Base-by-base conservation (phyloP, 352 stramenopile species). In the Globisporangium irregulare region DNA sequence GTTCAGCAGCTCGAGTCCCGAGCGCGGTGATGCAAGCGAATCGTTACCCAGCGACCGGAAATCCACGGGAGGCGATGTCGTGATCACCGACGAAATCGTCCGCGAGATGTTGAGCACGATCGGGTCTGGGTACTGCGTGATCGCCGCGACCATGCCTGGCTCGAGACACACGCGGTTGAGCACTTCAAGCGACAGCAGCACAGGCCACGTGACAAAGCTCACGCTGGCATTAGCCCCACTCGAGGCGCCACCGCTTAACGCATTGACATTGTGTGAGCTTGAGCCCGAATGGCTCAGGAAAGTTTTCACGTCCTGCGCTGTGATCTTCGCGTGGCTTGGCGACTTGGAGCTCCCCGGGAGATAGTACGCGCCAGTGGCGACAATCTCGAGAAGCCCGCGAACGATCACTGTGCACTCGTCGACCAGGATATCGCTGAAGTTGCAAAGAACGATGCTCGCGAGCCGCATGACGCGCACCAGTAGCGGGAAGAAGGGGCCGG, bases 131-230 rank as follows among this genome's bases (percentile, higher is more conserved):
- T 89, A 92, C 32, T 73, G 81, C 12, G 87, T 74, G 63, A 96
- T 87, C 6, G 88, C 88, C 20, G 75, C 80, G 27, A 94, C 72
- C 78, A 92, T 92, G 5, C 71, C 74, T 7, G 81, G 73, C 57
- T 96, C 88, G 7, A 86, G 24, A 41, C 78, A 91, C 54, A 92
- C 68, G 27, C 86, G 86, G 62, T 89, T 92, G 14, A 96, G 68
- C 34, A 96, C 88, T 77, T 96, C 88, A 3, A 96, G 78, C 14
- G 86, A 79, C 12, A 96, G 64, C 20, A 96, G 61, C 12, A 94
- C 88, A 1, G 84, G 87, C 88, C 88, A 96, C 34, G 88, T 94
- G 54, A 96, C 88, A 34, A 87, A 95, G 70, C 82, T 94, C 10
- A 86, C 74, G 22, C 3, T 57, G 43, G 71, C 75, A 43, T 71